Base-by-base conservation (phyloP, 208 protist genomes). In the Naegleria lovaniensis region DNA sequence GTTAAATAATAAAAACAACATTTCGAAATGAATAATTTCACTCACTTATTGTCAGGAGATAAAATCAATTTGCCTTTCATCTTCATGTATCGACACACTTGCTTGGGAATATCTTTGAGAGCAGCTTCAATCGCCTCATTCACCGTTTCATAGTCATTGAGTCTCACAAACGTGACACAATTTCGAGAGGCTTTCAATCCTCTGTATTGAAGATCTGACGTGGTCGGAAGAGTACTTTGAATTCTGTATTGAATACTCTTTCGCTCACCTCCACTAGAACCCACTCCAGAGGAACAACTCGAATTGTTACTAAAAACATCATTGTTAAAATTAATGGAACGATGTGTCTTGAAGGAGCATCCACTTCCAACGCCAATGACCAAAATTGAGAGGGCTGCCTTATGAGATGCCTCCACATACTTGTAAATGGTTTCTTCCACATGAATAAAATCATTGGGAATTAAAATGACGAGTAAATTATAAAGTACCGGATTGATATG, bases 361-460 rank as follows among this genome's bases (percentile, higher is more conserved):
- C 39, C 39, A 88, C 43, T 88, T 58, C 85, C 85, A 29, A 88
- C 33, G 16, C 85, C 85, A 25, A 88, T 36, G 0, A 88, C 33
- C 36, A 88, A 39, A 5, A 88, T 58, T 4, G 41, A 58, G 0
- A 88, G 5, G 41, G 85, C n/a, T 38, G 85, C 39, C 85, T 88
- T 88, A 58, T 88, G 85, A 9, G 41, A 58, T 5, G 85, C 85
- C 15, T 88, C 85, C n/a, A 88, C 85, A 58, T 36, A 58, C 22
- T 51, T 58, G n/a, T 58, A 88, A 58, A 88, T 88, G 39, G 85
- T 88, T 36, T 88, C 85, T 58, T 58, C n/a, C 1, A 88, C 33
- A 39, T 88, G 22, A 38, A 88, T 88, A 58, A 40, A 39, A 58
- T 88, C 85, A 58, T 88, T 88, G 7, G 41, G 39, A 9, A 58